phyloP scores from a whole-genome alignment of 2,329 filamentous ascomycete species.

The Ophiostoma sp. region DNA sequence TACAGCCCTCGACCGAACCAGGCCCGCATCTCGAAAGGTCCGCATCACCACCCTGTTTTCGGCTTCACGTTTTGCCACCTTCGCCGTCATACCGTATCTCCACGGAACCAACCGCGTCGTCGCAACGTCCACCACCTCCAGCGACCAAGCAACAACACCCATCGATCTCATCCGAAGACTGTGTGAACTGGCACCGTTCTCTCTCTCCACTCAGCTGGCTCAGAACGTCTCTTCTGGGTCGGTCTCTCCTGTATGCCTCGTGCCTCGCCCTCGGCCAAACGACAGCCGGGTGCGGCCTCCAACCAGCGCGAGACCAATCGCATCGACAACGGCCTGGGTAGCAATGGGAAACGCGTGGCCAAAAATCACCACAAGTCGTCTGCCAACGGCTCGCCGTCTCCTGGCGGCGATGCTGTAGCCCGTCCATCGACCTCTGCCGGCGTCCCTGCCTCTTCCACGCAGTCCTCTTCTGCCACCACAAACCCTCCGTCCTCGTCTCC shows the following conservation, averaged over 20 bases:
- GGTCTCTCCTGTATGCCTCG: constrained; percentile 54
- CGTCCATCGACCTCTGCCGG: constrained; percentile 5
- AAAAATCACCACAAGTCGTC: constrained; percentile 42
- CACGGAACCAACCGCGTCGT: neutral
- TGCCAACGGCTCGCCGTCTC: constrained; percentile 36
- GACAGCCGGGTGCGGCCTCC: constrained; percentile 52
- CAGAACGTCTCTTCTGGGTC: constrained; percentile 43
- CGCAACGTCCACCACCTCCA: neutral
- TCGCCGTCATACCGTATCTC: neutral
- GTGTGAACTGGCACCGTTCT: too few relatives aligned
- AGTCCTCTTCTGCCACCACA: neutral
- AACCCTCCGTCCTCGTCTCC: neutral
- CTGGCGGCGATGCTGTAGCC: constrained; percentile 18
- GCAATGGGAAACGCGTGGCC: constrained; percentile 60
- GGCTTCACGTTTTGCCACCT: neutral
- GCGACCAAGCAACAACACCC: neutral
- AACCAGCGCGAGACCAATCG: constrained; percentile 66
- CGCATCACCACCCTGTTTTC: neutral
- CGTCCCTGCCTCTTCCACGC: neutral
- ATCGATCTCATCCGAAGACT: neutral
- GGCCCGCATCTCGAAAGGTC: neutral
- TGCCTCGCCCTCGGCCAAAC: constrained; percentile 54
- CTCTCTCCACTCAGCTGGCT: constrained; percentile 34
- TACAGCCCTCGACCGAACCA: neutral
- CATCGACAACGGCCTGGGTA: constrained; percentile 84